Conservation (phyloP, 176 grass and related monocot species). For the Alloteropsis semialata region DNA sequence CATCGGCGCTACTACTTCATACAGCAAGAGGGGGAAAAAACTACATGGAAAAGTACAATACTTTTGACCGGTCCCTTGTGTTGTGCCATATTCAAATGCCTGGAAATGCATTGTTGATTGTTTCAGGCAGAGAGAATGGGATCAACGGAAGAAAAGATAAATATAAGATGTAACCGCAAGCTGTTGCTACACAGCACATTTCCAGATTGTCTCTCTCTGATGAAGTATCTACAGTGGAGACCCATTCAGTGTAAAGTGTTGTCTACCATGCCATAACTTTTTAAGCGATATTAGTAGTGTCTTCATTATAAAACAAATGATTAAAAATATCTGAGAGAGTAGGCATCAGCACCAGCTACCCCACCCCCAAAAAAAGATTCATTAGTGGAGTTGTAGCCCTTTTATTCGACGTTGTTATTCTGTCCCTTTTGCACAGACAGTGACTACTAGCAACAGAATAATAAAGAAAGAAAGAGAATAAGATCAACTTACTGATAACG, state of each 20-base stretch:
- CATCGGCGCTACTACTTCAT: too few species aligned
- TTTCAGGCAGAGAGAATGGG: too few species aligned
- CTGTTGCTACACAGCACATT: too few species aligned
- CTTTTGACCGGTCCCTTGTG: too few species aligned
- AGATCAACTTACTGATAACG: neutral
- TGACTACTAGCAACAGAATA: neutral
- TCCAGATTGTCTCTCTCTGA: neutral
- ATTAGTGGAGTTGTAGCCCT: neutral
- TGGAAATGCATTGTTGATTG: too few species aligned
- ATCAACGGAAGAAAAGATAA: too few species aligned
- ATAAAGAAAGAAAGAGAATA: neutral
- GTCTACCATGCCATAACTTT: neutral
- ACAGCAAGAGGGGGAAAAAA: too few species aligned
- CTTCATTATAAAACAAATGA: neutral
- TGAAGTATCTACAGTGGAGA: neutral
- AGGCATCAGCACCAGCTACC: too few species aligned
- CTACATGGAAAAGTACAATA: too few species aligned
- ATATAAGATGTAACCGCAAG: too few species aligned
- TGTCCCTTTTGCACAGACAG: neutral
- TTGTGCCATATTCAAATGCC: too few species aligned
- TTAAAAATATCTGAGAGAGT: too few species aligned
- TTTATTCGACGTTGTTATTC: constrained; percentile 1
- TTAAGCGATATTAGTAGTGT: neutral
- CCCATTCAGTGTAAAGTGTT: neutral
- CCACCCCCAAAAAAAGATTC: neutral